Base-by-base conservation (phyloP, 2,329 filamentous ascomycete genomes). In the Rhynchosporium secalis region DNA sequence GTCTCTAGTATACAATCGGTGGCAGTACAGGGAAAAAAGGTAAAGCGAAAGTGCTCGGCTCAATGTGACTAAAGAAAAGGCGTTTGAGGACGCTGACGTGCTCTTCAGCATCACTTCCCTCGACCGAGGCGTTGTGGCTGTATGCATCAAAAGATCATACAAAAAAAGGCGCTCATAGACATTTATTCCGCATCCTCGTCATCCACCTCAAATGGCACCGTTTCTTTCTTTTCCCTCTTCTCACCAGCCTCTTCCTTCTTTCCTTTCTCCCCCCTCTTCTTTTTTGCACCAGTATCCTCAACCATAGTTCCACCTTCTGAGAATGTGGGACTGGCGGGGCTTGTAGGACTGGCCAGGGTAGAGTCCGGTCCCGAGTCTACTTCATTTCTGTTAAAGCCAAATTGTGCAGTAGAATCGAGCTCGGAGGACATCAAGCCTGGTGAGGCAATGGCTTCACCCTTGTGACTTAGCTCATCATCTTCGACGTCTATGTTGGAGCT, bases 201-300 rank as follows among this genome's bases (percentile, higher is more conserved):
- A 6, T 56, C 52, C 52, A 56, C 45, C 52, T 56, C 52, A 56
- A 56, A 56, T 40, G 52, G 52, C 13, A 65, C 62, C 46, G 56
- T 62, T 52, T 63, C 58, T 28, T 63, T 66, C 64, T 63, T 64
- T n/a, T 52, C 62, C 57, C 65, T 64, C 40, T 47, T 36, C 45
- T 61, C 63, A 15, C 48, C 56, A 20, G 60, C 62, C 48, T 67
- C 63, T 12, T 56, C 61, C 40, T 66, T 67, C 60, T 65, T 65
- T 3, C 52, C 60, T 29, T 68, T 68, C 59, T 66, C 66, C 2
- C 66, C 66, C 29, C 61, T 64, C 45, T 64, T 66, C 29, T 33
- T 59, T 26, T 43, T 43, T 26, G 28, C 56, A 26, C 47, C 47
- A 4, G 7, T 51, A n/a, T 58, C 26, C 15, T 38, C 49, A 7